Evolutionary conservation across 2,329 filamentous ascomycete genomes (phyloP).

Genomic region (Didymella sp.): DNA sequence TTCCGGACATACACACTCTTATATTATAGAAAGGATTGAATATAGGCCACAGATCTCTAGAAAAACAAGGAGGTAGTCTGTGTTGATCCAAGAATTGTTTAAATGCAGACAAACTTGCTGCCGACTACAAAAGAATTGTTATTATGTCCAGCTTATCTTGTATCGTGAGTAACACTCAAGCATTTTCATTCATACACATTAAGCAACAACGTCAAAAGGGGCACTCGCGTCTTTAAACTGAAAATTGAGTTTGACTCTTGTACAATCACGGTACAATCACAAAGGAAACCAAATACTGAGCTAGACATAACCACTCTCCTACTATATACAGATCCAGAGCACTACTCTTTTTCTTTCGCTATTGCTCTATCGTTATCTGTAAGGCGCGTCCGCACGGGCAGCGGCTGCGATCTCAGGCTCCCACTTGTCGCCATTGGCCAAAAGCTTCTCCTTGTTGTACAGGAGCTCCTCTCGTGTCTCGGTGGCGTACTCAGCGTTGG

Average conservation of each 20-base stretch:
- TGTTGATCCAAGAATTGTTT: background rate
- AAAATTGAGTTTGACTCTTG: constrained; percentile 19
- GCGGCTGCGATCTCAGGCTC: constrained; percentile 94
- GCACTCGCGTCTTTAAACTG: constrained; percentile 5
- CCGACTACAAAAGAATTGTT: no score
- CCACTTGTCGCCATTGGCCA: constrained; percentile 79
- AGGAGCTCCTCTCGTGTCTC: constrained; percentile 89
- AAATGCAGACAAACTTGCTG: no score
- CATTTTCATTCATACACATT: no score
- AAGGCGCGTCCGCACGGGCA: constrained; percentile 91
- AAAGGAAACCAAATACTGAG: constrained; percentile 36
- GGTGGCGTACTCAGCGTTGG: constrained; percentile 77
- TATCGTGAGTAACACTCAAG: no score
- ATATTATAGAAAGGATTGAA: no score
- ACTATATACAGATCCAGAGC: constrained; percentile 44
- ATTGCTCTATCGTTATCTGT: constrained; percentile 50
- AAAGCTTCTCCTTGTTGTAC: constrained; percentile 96
- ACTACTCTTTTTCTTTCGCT: constrained; percentile 21
- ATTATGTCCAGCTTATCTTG: no score
- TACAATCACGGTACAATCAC: constrained; percentile 26
- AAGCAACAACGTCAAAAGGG: background rate
- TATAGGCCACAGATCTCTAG: no score
- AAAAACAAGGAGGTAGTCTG: background rate
- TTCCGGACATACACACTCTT: constrained; percentile 9
- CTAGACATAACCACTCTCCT: constrained; percentile 26